Conservation (phyloP, 306 rosid genomes). For the Acacia crassicarpa region DNA sequence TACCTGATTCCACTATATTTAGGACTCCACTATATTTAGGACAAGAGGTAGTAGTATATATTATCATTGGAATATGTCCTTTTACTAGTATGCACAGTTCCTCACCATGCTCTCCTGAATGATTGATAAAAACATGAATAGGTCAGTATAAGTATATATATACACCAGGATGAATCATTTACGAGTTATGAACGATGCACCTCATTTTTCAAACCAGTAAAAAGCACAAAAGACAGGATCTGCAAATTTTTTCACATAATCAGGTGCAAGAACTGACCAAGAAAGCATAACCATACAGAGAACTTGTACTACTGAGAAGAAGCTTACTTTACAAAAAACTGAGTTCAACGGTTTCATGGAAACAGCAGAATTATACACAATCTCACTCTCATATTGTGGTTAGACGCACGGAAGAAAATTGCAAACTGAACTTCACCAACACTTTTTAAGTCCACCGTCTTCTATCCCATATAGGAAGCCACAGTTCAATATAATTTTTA, state of each 20-base stretch:
- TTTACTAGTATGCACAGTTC: not conserved
- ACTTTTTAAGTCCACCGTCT: not conserved
- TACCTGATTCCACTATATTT: too few relatives aligned
- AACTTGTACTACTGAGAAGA: not conserved
- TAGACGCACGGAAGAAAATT: slow-evolving; percentile 24
- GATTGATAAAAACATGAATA: too few relatives aligned
- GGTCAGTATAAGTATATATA: not conserved
- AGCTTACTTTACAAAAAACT: not conserved
- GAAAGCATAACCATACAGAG: not conserved
- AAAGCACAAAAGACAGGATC: not conserved
- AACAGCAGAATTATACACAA: slow-evolving; percentile 28
- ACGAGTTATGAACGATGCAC: too few relatives aligned
- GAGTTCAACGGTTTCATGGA: slow-evolving; percentile 1
- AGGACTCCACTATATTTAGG: too few relatives aligned
- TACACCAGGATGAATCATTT: not conserved
- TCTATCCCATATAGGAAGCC: slow-evolving; percentile 11
- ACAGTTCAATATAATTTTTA: slow-evolving; percentile 7
- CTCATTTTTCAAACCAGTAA: not conserved
- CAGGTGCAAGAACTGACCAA: not conserved
- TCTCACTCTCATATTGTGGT: slow-evolving; percentile 1
- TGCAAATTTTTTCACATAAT: not conserved
- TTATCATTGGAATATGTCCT: not conserved
- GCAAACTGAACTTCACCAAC: slow-evolving; percentile 31
- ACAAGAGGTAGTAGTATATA: too few relatives aligned
- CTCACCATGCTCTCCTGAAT: too few relatives aligned